A percentile compares a stretch with the other conserved stretches of the same genome.
Evolutionary conservation across 345 rosid genomes (phyloP).

Genomic region (Populus simonii): DNA sequence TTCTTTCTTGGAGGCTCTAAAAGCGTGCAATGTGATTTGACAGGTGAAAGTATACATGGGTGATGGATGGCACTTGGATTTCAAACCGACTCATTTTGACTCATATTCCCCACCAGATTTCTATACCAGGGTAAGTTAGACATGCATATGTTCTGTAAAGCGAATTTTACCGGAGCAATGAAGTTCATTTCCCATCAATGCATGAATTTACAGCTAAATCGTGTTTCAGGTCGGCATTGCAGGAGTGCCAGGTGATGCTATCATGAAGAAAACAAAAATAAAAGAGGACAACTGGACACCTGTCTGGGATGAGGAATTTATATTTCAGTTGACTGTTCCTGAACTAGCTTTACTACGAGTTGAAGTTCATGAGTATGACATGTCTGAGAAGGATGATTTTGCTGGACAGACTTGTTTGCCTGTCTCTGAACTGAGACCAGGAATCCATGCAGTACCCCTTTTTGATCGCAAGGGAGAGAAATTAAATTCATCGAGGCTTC

Average conservation of each 20-base stretch:
- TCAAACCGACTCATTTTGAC: conserved; percentile 23
- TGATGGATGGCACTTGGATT: conserved; percentile 32
- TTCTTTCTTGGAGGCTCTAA: background rate
- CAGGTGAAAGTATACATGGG: conserved; percentile 34
- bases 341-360: conserved; percentile 28
- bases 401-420: conserved; percentile 28
- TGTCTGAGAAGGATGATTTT: conserved; percentile 22
- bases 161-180: background rate
- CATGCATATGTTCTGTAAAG: background rate
- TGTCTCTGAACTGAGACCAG: conserved; percentile 27
- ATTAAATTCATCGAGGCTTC: conserved; percentile 17
- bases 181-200: background rate
- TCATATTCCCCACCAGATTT: conserved; percentile 29
- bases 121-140: conserved; percentile 23
- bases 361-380: conserved; percentile 28
- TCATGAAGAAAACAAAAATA: conserved; percentile 17
- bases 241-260: conserved; percentile 19
- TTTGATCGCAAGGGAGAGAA: conserved; percentile 25
- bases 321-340: conserved; percentile 26
- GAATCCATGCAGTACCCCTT: conserved; percentile 24
- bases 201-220: background rate
- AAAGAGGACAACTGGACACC: conserved; percentile 28
- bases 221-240: conserved; percentile 27
- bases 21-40: background rate
- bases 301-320: conserved; percentile 27